Evolutionary conservation across 2,329 filamentous ascomycete species (phyloP).

Genomic region (Aspergillus pseudoterreus): DNA sequence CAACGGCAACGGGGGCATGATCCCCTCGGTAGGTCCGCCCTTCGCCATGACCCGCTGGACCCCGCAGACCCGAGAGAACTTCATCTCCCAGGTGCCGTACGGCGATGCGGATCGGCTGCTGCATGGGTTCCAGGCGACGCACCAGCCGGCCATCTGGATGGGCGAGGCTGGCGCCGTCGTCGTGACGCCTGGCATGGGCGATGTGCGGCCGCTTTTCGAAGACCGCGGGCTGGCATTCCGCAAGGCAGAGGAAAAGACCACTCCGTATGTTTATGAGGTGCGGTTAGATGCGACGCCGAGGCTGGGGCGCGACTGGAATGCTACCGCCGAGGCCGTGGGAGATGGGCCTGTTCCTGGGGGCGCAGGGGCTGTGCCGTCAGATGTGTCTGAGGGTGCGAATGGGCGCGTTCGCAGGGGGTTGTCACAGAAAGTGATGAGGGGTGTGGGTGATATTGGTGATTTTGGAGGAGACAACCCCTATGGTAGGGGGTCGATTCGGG

Average conservation of each 20-base stretch:
- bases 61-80: slow-evolving; percentile 48
- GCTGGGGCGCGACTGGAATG: slow-evolving; percentile 31
- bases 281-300: slow-evolving; percentile 37
- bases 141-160: slow-evolving; percentile 54
- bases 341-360: slow-evolving; percentile 40
- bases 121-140: slow-evolving; percentile 50
- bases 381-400: slow-evolving; percentile 39
- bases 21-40: slow-evolving; percentile 19
- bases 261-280: slow-evolving; percentile 47
- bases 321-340: slow-evolving; percentile 29
- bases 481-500: background rate
- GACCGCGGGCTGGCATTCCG: slow-evolving; percentile 41
- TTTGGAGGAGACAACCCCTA: background rate
- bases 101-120: slow-evolving; percentile 42
- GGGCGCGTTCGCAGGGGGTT: slow-evolving; percentile 33
- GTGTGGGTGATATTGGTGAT: background rate
- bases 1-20: slow-evolving; percentile 22
- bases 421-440: background rate
- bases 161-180: slow-evolving; percentile 48
- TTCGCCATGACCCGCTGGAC: slow-evolving; percentile 53
- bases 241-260: slow-evolving; percentile 44
- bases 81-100: slow-evolving; percentile 49
- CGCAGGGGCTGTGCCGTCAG: slow-evolving; percentile 35
- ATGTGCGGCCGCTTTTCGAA: slow-evolving; percentile 34
- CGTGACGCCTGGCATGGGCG: slow-evolving; percentile 38